Conservation (phyloP, 495 filamentous ascomycete genomes). For the Podospora pseudoanserina region DNA sequence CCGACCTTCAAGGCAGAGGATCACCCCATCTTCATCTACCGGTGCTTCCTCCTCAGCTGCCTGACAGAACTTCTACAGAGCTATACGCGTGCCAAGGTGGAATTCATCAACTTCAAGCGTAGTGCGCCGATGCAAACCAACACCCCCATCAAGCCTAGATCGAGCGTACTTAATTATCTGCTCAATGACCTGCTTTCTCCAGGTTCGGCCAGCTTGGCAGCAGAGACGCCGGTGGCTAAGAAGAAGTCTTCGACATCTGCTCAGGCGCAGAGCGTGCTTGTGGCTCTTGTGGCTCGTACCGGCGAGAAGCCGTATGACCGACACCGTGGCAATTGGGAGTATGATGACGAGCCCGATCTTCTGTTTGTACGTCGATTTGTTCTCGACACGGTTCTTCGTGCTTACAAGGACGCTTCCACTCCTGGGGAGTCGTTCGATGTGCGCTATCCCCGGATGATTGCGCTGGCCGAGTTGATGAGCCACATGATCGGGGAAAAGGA, state of each 20-base stretch:
- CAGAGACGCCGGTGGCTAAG: constrained; percentile 69
- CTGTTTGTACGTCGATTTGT: constrained; percentile 92
- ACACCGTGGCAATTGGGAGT: constrained; percentile 50
- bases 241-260: constrained; percentile 80
- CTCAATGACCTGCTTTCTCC: constrained; percentile 79
- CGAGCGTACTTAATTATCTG: constrained; percentile 89
- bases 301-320: constrained; percentile 63
- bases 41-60: constrained; percentile 92
- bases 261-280: constrained; percentile 79
- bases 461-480: constrained; percentile 85
- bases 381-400: constrained; percentile 84
- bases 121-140: constrained; percentile 71
- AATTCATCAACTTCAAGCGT: constrained; percentile 98
- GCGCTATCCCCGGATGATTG: constrained; percentile 82
- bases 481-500: constrained; percentile 82
- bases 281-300: constrained; percentile 83
- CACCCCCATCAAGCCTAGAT: constrained; percentile 91
- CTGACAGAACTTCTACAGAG: constrained; percentile 87
- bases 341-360: constrained; percentile 80
- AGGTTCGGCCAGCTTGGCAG: constrained; percentile 62
- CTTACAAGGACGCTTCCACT: constrained; percentile 82
- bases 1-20: constrained; percentile 83
- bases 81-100: constrained; percentile 91
- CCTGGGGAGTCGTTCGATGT: constrained; percentile 77
- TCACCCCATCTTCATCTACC: constrained; percentile 92